phyloP scores from a whole-genome alignment of 1,284 basidiomycete species.

The Cutaneotrichosporon cutaneum region DNA sequence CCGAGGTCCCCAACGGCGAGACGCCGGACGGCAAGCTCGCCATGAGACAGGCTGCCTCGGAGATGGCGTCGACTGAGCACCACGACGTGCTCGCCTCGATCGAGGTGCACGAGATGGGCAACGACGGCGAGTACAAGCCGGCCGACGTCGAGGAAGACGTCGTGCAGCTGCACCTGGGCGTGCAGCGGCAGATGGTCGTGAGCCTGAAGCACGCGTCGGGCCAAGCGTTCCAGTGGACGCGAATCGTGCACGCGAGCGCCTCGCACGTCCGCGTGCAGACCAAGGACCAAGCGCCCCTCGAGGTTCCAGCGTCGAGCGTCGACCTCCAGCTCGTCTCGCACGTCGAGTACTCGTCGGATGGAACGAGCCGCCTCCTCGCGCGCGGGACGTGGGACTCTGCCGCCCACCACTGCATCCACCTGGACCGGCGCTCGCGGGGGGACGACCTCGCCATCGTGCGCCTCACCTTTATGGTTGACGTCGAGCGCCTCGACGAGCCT shows the following conservation, averaged over 20 bases:
- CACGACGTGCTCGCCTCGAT: conserved; percentile 87
- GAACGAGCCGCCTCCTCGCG: conserved; percentile 68
- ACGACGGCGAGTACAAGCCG: conserved; percentile 77
- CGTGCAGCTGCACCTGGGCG: conserved; percentile 86
- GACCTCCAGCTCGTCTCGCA: conserved; percentile 66
- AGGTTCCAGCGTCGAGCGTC: conserved; percentile 65
- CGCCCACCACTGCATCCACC: conserved; percentile 77
- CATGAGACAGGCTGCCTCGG: conserved; percentile 41
- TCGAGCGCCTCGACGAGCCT: conserved; percentile 79
- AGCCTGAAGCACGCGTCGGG: conserved; percentile 84
- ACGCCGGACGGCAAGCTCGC: not conserved
- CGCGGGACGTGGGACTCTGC: conserved; percentile 90
- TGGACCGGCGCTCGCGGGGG: conserved; percentile 78
- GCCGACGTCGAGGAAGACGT: conserved; percentile 82
- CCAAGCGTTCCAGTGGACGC: conserved; percentile 79
- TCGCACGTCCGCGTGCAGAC: conserved; percentile 75
- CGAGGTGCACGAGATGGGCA: conserved; percentile 81
- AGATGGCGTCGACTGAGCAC: conserved; percentile 81
- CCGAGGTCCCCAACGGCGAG: conserved; percentile 2
- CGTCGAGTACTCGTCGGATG: conserved; percentile 74
- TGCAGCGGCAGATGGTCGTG: conserved; percentile 79
- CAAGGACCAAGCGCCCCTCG: conserved; percentile 76
- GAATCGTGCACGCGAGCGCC: conserved; percentile 54
- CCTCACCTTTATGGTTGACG: conserved; percentile 71
- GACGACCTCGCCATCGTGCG: conserved; percentile 79